These are phyloP conservation scores for Grammothele lineata DNA, from an alignment of 768 basidiomycete genomes.

Conservation along the genomic window DNA sequence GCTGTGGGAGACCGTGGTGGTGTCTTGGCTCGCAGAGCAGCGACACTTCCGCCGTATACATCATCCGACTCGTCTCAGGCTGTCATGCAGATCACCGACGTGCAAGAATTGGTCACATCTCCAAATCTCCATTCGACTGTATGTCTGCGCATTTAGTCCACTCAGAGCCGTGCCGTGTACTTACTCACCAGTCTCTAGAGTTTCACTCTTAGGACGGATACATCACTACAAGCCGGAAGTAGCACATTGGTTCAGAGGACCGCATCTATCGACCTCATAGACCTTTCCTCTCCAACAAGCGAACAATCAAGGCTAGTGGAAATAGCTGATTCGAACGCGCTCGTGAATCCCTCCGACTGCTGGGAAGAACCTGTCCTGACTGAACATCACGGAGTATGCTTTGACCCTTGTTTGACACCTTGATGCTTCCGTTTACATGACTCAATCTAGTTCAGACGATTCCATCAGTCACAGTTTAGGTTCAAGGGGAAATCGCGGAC, in stretches of 20 bases:
- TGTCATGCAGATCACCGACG: not conserved
- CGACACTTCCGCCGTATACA: slow-evolving; percentile 3
- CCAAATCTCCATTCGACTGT: not conserved
- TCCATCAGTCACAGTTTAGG: slow-evolving; percentile 45
- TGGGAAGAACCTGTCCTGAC: slow-evolving; percentile 19
- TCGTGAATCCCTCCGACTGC: too few species aligned
- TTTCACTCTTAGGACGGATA: too few species aligned
- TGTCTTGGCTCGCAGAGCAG: not conserved
- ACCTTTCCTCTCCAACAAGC: not conserved
- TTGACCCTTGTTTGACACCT: too few species aligned
- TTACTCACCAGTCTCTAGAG: too few species aligned
- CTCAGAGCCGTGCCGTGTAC: not conserved
- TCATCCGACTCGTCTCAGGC: too few species aligned
- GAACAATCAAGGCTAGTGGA: too few species aligned
- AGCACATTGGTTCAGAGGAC: too few species aligned
- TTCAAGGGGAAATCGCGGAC: slow-evolving; percentile 31
- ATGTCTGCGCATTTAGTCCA: not conserved
- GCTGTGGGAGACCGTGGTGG: slow-evolving; percentile 24
- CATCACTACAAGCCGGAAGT: too few species aligned
- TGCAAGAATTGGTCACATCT: slow-evolving; percentile 3
- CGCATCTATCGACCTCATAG: not conserved
- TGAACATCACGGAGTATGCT: slow-evolving; percentile 31
- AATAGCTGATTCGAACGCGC: too few species aligned
- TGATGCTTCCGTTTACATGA: too few species aligned
- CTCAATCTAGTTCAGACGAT: slow-evolving; percentile 46